Evolutionary conservation across 768 basidiomycete genomes (phyloP).

Genomic region (Scleroderma citrinum): DNA sequence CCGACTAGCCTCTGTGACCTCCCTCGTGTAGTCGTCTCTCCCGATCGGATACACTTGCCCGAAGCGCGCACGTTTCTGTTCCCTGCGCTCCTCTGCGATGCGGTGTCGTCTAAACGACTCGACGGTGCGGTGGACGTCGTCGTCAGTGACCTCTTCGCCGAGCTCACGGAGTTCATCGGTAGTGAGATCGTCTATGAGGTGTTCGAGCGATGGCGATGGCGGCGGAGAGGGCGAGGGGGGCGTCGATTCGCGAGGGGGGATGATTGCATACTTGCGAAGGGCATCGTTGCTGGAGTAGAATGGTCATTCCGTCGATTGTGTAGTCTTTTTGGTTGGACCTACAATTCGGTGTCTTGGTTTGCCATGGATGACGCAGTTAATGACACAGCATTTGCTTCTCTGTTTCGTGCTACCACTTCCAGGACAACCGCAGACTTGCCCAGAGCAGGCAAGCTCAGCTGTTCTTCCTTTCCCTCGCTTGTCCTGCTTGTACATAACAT

Average conservation of each 20-base stretch:
- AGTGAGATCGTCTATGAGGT: constrained; percentile 59
- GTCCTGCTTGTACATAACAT: neutral
- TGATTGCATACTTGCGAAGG: constrained; percentile 85
- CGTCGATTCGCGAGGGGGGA: constrained; percentile 66
- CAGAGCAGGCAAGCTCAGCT: neutral
- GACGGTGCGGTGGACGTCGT: constrained; percentile 70
- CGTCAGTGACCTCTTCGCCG: constrained; percentile 67
- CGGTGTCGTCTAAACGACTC: constrained; percentile 60
- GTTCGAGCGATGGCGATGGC: constrained; percentile 64
- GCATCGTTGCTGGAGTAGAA: constrained; percentile 71
- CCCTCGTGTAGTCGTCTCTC: constrained; percentile 88
- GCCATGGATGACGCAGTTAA: constrained; percentile 39
- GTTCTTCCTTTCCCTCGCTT: constrained; percentile 2
- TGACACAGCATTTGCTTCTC: no score
- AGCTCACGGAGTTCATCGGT: constrained; percentile 60
- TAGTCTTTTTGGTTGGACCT: constrained; percentile 24
- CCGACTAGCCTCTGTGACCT: constrained; percentile 91
- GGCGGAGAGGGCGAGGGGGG: constrained; percentile 80
- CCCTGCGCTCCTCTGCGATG: constrained; percentile 53
- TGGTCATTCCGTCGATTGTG: neutral
- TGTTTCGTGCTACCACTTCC: neutral
- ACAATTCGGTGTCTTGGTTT: constrained; percentile 97
- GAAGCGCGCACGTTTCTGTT: constrained; percentile 61
- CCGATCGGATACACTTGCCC: constrained; percentile 85
- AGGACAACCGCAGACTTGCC: constrained; percentile 24